These are phyloP conservation scores for Albophoma yamanashiensis DNA, from an alignment of 2,329 filamentous ascomycete species.

Conservation along the genomic window DNA sequence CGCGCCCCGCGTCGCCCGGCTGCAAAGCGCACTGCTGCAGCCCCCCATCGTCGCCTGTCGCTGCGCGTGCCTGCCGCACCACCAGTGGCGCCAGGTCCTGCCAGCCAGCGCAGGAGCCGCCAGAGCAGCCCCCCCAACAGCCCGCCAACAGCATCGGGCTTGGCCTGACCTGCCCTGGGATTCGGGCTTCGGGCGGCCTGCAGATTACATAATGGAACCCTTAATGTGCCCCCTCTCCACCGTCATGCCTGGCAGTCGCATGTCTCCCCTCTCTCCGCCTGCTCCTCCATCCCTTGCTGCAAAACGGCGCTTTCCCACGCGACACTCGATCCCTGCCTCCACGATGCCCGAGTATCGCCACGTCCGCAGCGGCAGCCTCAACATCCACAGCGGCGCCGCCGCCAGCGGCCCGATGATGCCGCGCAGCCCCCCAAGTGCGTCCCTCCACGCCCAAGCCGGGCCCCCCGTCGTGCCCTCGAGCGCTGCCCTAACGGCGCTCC, in stretches of 20 bases:
- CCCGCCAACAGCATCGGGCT: not conserved
- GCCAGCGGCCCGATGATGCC: constrained; percentile 24
- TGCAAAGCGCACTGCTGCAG: not conserved
- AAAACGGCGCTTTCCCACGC: constrained; percentile 1
- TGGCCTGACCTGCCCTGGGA: not conserved
- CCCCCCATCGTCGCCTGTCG: not conserved
- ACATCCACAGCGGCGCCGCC: constrained; percentile 27
- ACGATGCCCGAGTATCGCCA: constrained; percentile 44
- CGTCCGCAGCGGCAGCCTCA: constrained; percentile 47
- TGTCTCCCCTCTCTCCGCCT: not conserved
- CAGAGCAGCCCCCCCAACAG: not conserved
- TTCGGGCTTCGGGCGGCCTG: not conserved
- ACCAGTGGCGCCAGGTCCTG: not conserved
- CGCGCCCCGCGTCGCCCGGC: not conserved
- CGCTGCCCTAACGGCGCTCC: not conserved
- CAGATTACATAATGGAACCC: not conserved
- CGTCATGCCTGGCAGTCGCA: not conserved
- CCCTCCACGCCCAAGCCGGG: not conserved
- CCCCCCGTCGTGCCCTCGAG: not conserved
- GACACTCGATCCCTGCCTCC: constrained; percentile 4
- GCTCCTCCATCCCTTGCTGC: not conserved
- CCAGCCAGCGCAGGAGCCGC: not conserved
- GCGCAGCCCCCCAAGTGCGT: constrained; percentile 52
- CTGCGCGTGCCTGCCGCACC: not conserved
- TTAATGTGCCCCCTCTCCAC: not conserved